A percentile compares a stretch with the other conserved stretches of the same genome.
These are phyloP conservation scores for Carpinus viminea DNA, from an alignment of 306 rosid species.

Conservation along the genomic window DNA sequence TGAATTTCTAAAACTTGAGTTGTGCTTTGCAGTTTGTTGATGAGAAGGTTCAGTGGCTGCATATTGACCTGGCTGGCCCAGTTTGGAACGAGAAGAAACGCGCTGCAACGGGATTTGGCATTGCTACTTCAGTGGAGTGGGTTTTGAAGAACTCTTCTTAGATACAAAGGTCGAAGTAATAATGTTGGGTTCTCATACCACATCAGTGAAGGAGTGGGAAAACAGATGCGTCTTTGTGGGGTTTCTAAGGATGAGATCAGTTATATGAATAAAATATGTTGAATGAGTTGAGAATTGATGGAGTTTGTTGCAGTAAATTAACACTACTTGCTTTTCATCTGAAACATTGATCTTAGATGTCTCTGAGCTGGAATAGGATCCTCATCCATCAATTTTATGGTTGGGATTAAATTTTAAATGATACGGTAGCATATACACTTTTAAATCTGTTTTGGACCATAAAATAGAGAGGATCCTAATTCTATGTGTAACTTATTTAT, in stretches of 20 bases:
- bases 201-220: background rate
- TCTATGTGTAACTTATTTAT: too few relatives aligned
- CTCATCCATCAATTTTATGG: too few relatives aligned
- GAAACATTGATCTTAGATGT: background rate
- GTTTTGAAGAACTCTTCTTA: slow-evolving; percentile 74
- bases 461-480: too few relatives aligned
- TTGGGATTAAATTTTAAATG: too few relatives aligned
- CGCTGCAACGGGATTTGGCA: slow-evolving; percentile 82
- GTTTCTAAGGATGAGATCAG: background rate
- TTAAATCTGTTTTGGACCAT: too few relatives aligned
- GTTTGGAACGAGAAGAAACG: slow-evolving; percentile 80
- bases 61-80: slow-evolving; percentile 94
- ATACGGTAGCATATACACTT: too few relatives aligned
- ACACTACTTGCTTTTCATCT: background rate
- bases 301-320: background rate
- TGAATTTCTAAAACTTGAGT: slow-evolving; percentile 23
- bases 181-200: background rate
- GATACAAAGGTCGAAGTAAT: slow-evolving; percentile 1
- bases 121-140: slow-evolving; percentile 95
- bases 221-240: background rate
- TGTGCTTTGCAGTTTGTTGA: slow-evolving; percentile 76
- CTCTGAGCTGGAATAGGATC: background rate
- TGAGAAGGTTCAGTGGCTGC: slow-evolving; percentile 97
- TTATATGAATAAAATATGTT: background rate
- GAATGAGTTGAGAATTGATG: background rate